Percentiles rank a stretch among this genome's conserved stretches.
phyloP scores from a whole-genome alignment of 2,329 filamentous ascomycete species.

The Sarocladium strictum region DNA sequence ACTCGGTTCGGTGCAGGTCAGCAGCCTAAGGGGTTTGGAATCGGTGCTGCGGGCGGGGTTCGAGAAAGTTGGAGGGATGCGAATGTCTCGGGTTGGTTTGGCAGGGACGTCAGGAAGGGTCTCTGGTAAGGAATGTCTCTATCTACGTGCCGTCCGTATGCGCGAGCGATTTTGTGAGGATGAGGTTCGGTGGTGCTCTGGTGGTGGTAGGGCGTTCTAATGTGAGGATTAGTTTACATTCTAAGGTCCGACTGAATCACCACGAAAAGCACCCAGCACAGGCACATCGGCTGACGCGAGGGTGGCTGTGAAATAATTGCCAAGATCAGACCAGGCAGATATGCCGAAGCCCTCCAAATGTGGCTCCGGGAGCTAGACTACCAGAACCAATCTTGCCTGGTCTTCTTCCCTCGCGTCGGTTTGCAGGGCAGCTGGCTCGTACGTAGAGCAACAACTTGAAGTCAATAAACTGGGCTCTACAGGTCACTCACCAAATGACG shows the following conservation, averaged over 20 bases:
- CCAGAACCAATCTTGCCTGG: too few relatives aligned
- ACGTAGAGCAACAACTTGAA: too few relatives aligned
- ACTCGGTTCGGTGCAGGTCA: neutral
- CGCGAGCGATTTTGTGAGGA: neutral
- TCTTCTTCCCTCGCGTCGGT: too few relatives aligned
- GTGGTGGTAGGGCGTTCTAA: neutral
- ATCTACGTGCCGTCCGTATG: neutral
- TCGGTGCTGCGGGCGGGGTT: neutral
- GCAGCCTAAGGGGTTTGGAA: neutral
- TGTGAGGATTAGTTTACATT: neutral
- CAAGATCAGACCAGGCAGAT: neutral
- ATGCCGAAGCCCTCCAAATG: too few relatives aligned
- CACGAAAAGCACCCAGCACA: neutral
- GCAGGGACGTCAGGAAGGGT: neutral
- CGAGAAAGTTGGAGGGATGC: neutral
- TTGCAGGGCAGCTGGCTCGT: neutral
- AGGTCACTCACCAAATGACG: conserved; percentile 9
- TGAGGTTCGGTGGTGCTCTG: neutral
- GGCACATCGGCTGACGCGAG: neutral
- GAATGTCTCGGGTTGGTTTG: neutral
- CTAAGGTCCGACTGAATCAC: neutral
- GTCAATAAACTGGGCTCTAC: neutral
- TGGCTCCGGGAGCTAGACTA: too few relatives aligned
- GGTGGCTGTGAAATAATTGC: neutral
- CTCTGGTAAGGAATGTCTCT: neutral